Base-by-base conservation (phyloP, 148 eudicot genomes). In the Cornus controversa region DNA sequence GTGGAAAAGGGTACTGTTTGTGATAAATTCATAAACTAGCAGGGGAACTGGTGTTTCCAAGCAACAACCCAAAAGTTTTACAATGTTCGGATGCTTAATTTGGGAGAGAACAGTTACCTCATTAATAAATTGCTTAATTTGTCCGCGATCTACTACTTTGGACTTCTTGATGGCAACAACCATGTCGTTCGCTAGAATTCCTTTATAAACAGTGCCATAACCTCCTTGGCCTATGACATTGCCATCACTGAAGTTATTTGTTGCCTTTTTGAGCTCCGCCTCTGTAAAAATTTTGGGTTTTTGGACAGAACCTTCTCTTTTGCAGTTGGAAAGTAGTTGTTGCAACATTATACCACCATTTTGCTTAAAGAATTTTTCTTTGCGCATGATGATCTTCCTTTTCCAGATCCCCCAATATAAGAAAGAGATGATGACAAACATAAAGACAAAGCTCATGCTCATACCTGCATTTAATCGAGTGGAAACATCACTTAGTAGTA, bases 1-100 rank as follows among this genome's bases (percentile, higher is more conserved):
- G 70, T 80, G 65, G 9, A 53, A 69, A 3, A 80, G 75, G 25
- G 75, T 80, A 24, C 64, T 71, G 34, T 77, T 77, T 9, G 72
- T 47, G 65, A 77, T 68, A 57, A 8, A 77, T 69, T 68, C 73
- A n/a, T 67, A 77, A 6, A 68, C 72, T 25, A 77, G 67, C 4
- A 77, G 68, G 1, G 79, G 79, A 54, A 66, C 73, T 27, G 40
- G 22, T 50, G 72, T 67, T 29, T 76, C 73, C 34, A 76, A 54
- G 24, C 25, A 63, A 28, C n/a, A 14, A 75, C 66, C 64, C 25
- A 58, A 58, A 15, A 58, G 64, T n/a, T 58, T 58, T 58, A 58
- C 64, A 18, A 58, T 2, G 18, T 58, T 58, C 18, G 64, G 25
- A 20, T 58, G 64, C 23, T 58, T 58, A 6, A n/a, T 58, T 58